phyloP scores from a whole-genome alignment of 2,329 filamentous ascomycete species.

The Ophiostoma perfectum region DNA sequence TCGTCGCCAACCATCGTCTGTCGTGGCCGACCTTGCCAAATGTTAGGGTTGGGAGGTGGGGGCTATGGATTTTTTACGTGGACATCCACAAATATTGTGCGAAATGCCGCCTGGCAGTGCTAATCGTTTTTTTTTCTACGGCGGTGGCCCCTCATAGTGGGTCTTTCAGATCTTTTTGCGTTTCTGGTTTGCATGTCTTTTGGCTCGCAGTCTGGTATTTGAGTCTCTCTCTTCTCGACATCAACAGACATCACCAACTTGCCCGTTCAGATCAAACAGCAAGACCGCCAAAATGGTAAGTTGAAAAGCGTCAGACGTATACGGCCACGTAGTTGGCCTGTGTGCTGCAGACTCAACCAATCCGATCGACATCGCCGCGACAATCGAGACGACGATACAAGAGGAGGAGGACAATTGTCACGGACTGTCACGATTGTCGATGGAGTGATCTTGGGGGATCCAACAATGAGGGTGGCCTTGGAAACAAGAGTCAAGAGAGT shows the following conservation, averaged over 20 bases:
- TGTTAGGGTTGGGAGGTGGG: slow-evolving; percentile 35
- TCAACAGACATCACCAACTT: slow-evolving; percentile 33
- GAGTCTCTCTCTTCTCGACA: slow-evolving; percentile 33
- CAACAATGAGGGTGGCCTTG: background rate
- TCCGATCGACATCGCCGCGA: slow-evolving; percentile 16
- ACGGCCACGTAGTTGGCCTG: background rate
- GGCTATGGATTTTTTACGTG: slow-evolving; percentile 26
- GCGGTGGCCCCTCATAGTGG: slow-evolving; percentile 11
- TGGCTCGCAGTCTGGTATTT: slow-evolving; percentile 5
- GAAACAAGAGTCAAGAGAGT: slow-evolving; percentile 48
- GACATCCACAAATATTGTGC: slow-evolving; percentile 36
- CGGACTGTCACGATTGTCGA: slow-evolving; percentile 19
- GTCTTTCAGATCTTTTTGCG: slow-evolving; percentile 25
- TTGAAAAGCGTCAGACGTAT: slow-evolving; percentile 36
- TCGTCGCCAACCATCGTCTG: slow-evolving; percentile 16
- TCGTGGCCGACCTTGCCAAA: slow-evolving; percentile 34
- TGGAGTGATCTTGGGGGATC: background rate
- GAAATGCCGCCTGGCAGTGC: slow-evolving; percentile 24
- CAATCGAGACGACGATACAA: slow-evolving; percentile 5
- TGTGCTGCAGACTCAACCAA: slow-evolving; percentile 1
- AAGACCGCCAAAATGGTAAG: slow-evolving; percentile 65
- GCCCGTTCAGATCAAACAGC: slow-evolving; percentile 35
- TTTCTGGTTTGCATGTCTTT: slow-evolving; percentile 25
- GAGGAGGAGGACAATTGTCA: slow-evolving; percentile 28
- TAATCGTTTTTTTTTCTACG: slow-evolving; percentile 26